Base-by-base conservation (phyloP, 2,329 filamentous ascomycete species). In the Macroventuria anomochaeta region DNA sequence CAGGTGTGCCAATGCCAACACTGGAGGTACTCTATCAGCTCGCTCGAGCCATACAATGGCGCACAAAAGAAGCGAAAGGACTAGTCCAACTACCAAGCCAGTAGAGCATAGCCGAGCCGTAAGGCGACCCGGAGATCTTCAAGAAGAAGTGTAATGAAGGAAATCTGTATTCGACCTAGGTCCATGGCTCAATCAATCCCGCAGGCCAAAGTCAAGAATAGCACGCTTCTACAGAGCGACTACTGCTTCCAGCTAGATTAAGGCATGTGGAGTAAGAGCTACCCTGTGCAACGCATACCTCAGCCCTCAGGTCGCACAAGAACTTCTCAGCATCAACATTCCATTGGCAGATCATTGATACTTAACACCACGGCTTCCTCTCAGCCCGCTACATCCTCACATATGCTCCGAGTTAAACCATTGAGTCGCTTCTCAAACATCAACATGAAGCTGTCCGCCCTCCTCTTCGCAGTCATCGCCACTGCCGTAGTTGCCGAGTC, bases 1-100 rank as follows among this genome's bases (percentile, higher is more conserved):
- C 73, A 0, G 81, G 81, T 1, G 81, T 85, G 2, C 53, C 71
- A 1, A 80, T 80, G 70, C 82, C 82, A 0, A 81, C 77, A 13
- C 66, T 85, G 26, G 69, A 72, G 49, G 74, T 78, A 6, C 58
- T 85, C 1, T 84, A 84, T 61, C 72, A 75, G 2, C 62, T 83
- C 25, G 70, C 80, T 8, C 77, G 77, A 61, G 77, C 75, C 0
- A 68, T 84, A 25, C 82, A 85, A 65, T 77, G 78, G 70, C 71
- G 76, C 60, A 76, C 74, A 2, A 81, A 74, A 63, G 80, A 82
- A 60, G 56, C 32, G 2, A 79, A 73, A 56, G 80, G 80, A 0
- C 36, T 80, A 37, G 63, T 74, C 0, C 46, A 66, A 3, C 56
- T 75, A 7, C 71, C 71, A 29, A 38, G 29, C 12, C 32, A 53